These are phyloP conservation scores for Rachicladosporium sp. DNA, from an alignment of 2,329 filamentous ascomycete genomes.

Conservation along the genomic window DNA sequence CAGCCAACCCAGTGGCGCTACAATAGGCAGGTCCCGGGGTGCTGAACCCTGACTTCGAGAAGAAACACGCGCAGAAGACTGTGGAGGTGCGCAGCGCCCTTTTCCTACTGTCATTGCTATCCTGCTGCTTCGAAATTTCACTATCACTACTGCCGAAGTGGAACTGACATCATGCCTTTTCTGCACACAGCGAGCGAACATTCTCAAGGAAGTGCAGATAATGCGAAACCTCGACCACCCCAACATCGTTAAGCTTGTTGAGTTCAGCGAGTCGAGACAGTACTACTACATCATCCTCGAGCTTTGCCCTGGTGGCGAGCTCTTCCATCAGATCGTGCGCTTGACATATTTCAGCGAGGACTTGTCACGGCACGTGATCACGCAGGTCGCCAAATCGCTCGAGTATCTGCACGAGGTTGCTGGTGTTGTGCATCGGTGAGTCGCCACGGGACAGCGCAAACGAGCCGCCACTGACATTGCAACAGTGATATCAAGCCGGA, in stretches of 20 bases:
- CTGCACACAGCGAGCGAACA: constrained; percentile 68
- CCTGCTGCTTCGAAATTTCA: constrained; percentile 8
- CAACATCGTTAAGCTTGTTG: constrained; percentile 86
- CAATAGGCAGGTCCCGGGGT: constrained; percentile 16
- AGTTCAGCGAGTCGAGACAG: constrained; percentile 85
- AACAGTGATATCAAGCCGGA: constrained; percentile 92
- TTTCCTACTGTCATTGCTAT: background rate
- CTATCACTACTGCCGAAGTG: background rate
- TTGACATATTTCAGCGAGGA: constrained; percentile 98
- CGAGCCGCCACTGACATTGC: constrained; percentile 23
- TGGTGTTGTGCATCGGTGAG: constrained; percentile 92
- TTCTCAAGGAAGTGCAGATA: constrained; percentile 95
- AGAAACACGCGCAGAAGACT: constrained; percentile 63
- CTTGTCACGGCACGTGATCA: constrained; percentile 84
- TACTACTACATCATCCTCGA: constrained; percentile 98
- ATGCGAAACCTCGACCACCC: constrained; percentile 96
- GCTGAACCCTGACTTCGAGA: too few species aligned
- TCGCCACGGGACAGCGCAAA: constrained; percentile 3
- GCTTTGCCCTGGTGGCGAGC: constrained; percentile 83
- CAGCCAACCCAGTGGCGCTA: constrained; percentile 5
- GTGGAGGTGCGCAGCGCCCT: constrained; percentile 70
- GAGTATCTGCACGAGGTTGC: constrained; percentile 90
- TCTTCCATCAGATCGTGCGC: constrained; percentile 97
- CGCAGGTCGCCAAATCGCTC: constrained; percentile 86
- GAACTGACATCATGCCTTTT: constrained; percentile 1